Conservation (phyloP, 768 basidiomycete species). For the Xanthoconium stramineum region DNA sequence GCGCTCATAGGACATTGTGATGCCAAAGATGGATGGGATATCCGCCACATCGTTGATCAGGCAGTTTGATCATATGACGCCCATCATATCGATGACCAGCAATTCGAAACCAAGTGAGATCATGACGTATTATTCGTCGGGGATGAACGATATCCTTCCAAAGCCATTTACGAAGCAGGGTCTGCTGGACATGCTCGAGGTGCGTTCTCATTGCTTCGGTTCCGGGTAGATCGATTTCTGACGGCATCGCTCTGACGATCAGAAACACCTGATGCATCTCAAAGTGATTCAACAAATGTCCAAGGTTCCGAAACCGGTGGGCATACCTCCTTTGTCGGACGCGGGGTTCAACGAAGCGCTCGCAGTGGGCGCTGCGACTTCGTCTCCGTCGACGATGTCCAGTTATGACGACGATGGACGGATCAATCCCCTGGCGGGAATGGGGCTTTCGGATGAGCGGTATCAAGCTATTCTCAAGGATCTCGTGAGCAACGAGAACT, state of each 20-base stretch:
- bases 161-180: slow-evolving; percentile 98
- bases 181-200: slow-evolving; percentile 89
- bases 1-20: slow-evolving; percentile 78
- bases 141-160: slow-evolving; percentile 96
- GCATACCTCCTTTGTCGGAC: slow-evolving; percentile 60
- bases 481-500: slow-evolving; percentile 62
- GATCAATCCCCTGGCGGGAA: slow-evolving; percentile 81
- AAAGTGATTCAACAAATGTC: slow-evolving; percentile 82
- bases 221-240: not conserved
- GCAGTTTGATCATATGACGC: slow-evolving; percentile 92
- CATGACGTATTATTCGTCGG: slow-evolving; percentile 68
- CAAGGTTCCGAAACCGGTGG: slow-evolving; percentile 54
- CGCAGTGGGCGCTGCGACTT: slow-evolving; percentile 34
- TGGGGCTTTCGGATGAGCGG: slow-evolving; percentile 88
- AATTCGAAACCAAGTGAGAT: slow-evolving; percentile 90
- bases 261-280: slow-evolving; percentile 88
- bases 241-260: not conserved
- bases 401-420: slow-evolving; percentile 42
- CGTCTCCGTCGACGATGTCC: slow-evolving; percentile 27
- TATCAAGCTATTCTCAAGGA: slow-evolving; percentile 77
- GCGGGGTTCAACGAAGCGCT: slow-evolving; percentile 53
- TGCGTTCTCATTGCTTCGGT: slow-evolving; percentile 23
- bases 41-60: slow-evolving; percentile 91
- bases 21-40: slow-evolving; percentile 86
- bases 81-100: slow-evolving; percentile 98